Evolutionary conservation across 495 filamentous ascomycete genomes (phyloP).

Genomic region (Penicillium waksmanii): DNA sequence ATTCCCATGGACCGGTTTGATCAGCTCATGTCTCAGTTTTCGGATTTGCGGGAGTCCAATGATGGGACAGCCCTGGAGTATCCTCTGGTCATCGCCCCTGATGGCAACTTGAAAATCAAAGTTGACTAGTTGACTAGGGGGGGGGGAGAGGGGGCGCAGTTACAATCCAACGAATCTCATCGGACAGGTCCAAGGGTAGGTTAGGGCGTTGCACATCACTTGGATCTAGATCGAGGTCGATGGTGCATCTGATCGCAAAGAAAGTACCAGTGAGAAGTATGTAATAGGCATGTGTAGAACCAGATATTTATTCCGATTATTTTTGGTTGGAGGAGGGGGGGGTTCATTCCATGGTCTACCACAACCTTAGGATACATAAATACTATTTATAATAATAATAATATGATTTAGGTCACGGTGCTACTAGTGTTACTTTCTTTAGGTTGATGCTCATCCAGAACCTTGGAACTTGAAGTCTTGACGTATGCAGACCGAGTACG

Average conservation of each 20-base stretch:
- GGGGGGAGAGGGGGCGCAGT: constrained; percentile 2
- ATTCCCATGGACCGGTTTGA: neutral
- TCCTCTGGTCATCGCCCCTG: neutral
- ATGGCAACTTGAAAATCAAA: neutral
- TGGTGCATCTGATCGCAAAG: constrained; percentile 12
- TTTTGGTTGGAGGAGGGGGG: neutral
- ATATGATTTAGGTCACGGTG: too few species aligned
- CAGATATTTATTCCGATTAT: neutral
- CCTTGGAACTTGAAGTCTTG: too few species aligned
- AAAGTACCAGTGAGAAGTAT: neutral
- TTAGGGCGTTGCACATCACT: constrained; percentile 11
- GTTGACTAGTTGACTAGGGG: neutral
- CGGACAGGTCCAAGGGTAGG: neutral
- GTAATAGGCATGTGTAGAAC: neutral
- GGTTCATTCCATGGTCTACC: too few species aligned
- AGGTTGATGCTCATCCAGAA: too few species aligned
- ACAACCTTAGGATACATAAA: too few species aligned
- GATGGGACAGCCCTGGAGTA: neutral
- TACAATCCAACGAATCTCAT: constrained; percentile 6
- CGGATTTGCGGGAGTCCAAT: constrained; percentile 20
- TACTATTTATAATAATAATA: too few species aligned
- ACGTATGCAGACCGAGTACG: too few species aligned
- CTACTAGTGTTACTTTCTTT: too few species aligned
- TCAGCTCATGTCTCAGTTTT: constrained; percentile 14
- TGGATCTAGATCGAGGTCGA: constrained; percentile 20